Base-by-base conservation (phyloP, 2,329 filamentous ascomycete genomes). In the Claviceps sp. region DNA sequence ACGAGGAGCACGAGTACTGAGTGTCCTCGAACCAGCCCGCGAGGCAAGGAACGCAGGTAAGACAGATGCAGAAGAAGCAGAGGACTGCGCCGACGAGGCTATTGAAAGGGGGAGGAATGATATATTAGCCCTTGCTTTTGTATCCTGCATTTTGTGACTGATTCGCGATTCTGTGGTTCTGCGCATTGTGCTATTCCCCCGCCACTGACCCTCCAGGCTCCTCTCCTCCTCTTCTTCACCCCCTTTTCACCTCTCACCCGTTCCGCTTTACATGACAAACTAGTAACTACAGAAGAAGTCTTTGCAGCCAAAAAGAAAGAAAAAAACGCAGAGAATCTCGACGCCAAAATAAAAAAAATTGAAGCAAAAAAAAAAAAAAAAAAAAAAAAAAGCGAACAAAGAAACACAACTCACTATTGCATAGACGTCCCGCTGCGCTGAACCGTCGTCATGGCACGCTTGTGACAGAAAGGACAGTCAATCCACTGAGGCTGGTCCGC, bases 11-110 rank as follows among this genome's bases (percentile, higher is more conserved):
- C 45, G 51, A 59, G 55, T 61, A 64, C 52, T 62, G 50, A 6
- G 54, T 59, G 34, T 64, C 57, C 54, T 67, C 63, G 50, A 62
- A 67, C 65, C 64, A 66, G 37, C 58, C 55, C 3, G 61, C 62
- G 14, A 63, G 50, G 52, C 64, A 66, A 6, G 64, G 64, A 14
- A 67, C 50, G 50, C 62, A 65, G 9, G 64, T 54, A 5, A 65
- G 57, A 49, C 61, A 66, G 52, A 65, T 53, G 55, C 63, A 66
- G 48, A 66, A 41, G 18, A 66, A 53, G 49, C 63, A 65, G 56
- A 63, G 61, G 20, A 65, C 40, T 37, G 58, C 56, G 22, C 63
- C 62, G 16, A 58, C 57, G 34, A 66, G 22, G 8, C 64, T 65
- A 40, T 9, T 16, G 24, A 22, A 26, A 16, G 14, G 13, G 18